Evolutionary conservation across 176 grass and related monocot species (phyloP).

Genomic region (Oryza longistaminata): DNA sequence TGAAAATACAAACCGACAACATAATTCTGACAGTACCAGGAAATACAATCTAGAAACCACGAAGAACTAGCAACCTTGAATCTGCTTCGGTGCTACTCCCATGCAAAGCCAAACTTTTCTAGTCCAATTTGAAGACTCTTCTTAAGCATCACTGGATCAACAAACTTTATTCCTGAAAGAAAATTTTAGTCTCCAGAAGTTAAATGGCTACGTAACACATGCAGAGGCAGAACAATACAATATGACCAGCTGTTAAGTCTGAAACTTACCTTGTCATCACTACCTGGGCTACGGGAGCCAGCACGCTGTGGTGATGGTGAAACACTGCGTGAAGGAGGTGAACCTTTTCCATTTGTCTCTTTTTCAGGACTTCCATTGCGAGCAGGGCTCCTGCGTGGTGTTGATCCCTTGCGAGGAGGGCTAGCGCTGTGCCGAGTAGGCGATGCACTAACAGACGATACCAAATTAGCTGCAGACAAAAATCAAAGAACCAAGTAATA

Average conservation of each 20-base stretch:
- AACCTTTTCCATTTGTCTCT: conserved; percentile 39
- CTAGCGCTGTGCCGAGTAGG: conserved; percentile 57
- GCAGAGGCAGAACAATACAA: background rate
- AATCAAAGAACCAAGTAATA: background rate
- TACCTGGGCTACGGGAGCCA: conserved; percentile 37
- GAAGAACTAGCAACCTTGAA: conserved; percentile 56
- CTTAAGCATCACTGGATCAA: conserved; percentile 4
- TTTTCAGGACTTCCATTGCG: conserved; percentile 37
- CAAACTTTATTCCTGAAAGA: conserved; percentile 40
- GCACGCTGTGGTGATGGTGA: conserved; percentile 42
- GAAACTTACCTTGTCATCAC: conserved; percentile 37
- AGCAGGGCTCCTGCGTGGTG: conserved; percentile 39
- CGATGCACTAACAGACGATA: conserved; percentile 52
- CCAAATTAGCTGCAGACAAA: conserved; percentile 25
- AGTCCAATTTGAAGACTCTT: background rate
- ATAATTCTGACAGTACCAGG: conserved; percentile 29
- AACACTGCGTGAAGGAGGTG: conserved; percentile 43
- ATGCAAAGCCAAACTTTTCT: conserved; percentile 21
- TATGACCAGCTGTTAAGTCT: background rate
- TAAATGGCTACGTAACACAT: background rate
- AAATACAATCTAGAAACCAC: conserved; percentile 43
- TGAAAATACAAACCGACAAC: conserved; percentile 40
- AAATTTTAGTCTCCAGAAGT: conserved; percentile 20
- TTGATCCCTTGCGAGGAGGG: conserved; percentile 55
- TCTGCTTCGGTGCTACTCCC: conserved; percentile 30